A percentile compares a stretch with the other conserved stretches of the same genome.
Conservation (phyloP, 192 early-diverging fungal species). For the Entomortierella parvispora region DNA sequence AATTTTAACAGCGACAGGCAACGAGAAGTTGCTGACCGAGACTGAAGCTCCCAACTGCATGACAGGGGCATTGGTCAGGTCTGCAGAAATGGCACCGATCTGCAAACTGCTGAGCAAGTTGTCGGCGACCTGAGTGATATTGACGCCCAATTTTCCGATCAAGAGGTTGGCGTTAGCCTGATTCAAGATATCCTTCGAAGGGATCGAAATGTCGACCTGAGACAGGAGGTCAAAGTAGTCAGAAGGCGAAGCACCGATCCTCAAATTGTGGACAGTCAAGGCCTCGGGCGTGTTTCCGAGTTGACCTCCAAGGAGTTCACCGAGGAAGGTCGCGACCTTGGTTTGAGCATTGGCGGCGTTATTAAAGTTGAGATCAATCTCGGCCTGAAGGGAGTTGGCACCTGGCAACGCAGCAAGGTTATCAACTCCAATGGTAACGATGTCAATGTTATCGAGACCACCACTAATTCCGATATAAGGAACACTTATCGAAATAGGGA, state of each 20-base stretch:
- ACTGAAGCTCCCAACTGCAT: constrained; percentile 13
- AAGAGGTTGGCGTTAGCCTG: constrained; percentile 5
- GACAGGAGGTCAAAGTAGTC: constrained; percentile 12
- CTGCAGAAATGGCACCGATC: constrained; percentile 13
- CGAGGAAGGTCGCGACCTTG: constrained; percentile 3
- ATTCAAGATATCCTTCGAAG: constrained; percentile 14
- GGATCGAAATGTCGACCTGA: constrained; percentile 6
- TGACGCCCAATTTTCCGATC: constrained; percentile 2
- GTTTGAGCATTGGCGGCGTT: constrained; percentile 1
- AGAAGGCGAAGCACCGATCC: constrained; percentile 8
- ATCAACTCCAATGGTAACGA: not conserved
- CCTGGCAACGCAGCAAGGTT: constrained; percentile 4
- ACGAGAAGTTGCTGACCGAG: constrained; percentile 21
- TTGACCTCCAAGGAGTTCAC: not conserved
- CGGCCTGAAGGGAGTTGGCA: constrained; percentile 1
- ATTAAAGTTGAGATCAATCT: constrained; percentile 11
- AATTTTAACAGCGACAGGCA: constrained; percentile 20
- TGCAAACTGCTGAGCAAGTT: constrained; percentile 15
- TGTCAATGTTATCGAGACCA: constrained; percentile 8
- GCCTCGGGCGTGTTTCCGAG: constrained; percentile 6
- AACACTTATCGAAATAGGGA: constrained; percentile 2
- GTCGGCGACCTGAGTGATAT: constrained; percentile 1
- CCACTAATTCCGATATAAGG: constrained; percentile 11
- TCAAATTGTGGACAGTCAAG: constrained; percentile 3
- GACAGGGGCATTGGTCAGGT: constrained; percentile 20